Evolutionary conservation across 2,329 filamentous ascomycete genomes (phyloP), one percentile per base, ranked within the genome.

Genomic region (Trichophyton simii): DNA sequence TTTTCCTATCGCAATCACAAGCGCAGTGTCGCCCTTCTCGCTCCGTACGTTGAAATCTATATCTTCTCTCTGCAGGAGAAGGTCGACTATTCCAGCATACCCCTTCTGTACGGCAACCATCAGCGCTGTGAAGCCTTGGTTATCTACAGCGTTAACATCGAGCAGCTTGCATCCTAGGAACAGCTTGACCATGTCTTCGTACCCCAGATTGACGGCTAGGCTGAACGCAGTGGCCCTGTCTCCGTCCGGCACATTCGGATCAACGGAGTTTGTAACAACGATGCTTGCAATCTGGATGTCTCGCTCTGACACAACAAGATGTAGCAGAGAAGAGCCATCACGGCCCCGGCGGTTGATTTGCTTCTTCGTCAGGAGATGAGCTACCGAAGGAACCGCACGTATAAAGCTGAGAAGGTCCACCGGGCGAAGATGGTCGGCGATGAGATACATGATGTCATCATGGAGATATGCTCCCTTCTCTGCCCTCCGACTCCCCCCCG

Each of bases 91-190:
- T 1, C 5, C 15, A 6, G 28, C 4, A 7, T 28, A 8, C 22
- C 34, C 57, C 20, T 31, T 36, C 3, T 31, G 57, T 2, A 44
- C 57, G 1, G 36, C 57, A 58, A 13, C 20, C 28, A 41, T 25
- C 5, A 58, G n/a, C 13, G 57, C 31, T 7, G 57, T 38, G 9
- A 44, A 41, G 15, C 41, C 57, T 13, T 58, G 57, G 22, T 58
- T 58, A 58, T 58, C 57, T 20, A 42, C 36, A 28, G 57, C 34
- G 22, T 58, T 58, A 4, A 58, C 22, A 42, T 58, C 34, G 20
- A 58, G 20, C 20, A 44, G 28, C 31, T 9, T 58, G 57, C 57
- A 48, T 9, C 22, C 36, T 3, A 57, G 36, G 25, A 57, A 57
- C 20, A 48, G 44, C 44, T 48, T 48, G 18, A 48, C 44, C 44